A percentile compares a stretch with the other conserved stretches of the same genome.
phyloP scores from a whole-genome alignment of 306 rosid genomes.

The Malus sieversii region DNA sequence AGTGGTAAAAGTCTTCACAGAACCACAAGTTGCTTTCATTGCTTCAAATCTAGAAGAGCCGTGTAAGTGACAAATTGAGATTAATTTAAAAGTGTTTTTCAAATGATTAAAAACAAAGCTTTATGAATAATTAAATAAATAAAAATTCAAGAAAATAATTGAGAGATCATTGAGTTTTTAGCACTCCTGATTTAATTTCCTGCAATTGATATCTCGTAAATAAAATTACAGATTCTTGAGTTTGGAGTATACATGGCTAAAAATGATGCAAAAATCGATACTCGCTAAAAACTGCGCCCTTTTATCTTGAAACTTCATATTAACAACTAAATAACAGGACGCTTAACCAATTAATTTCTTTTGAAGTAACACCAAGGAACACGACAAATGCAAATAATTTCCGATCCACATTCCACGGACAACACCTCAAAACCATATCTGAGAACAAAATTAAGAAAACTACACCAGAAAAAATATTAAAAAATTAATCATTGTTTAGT shows the following conservation, averaged over 20 bases:
- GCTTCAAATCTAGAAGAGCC: background rate
- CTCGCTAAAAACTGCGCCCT: background rate
- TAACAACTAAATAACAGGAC: background rate
- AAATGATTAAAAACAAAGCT: fast-evolving
- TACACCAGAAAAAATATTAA: background rate
- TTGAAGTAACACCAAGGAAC: background rate
- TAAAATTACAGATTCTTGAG: no score
- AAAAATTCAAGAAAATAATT: no score
- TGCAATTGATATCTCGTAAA: no score
- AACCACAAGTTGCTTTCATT: background rate
- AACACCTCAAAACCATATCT: slow-evolving; percentile 18
- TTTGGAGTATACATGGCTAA: no score
- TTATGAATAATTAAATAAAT: no score
- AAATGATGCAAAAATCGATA: background rate
- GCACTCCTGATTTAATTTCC: no score
- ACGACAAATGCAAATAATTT: slow-evolving; percentile 36
- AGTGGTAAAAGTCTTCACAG: background rate
- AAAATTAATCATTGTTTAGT: background rate
- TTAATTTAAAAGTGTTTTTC: no score
- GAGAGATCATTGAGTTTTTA: no score
- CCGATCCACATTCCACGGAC: slow-evolving; percentile 35
- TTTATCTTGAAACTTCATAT: background rate
- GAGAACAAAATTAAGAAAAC: slow-evolving; percentile 12
- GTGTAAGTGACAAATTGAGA: background rate
- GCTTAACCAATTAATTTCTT: background rate